Evolutionary conservation across 352 stramenopile genomes (phyloP).

Genomic region (Phytophthora vignae): DNA sequence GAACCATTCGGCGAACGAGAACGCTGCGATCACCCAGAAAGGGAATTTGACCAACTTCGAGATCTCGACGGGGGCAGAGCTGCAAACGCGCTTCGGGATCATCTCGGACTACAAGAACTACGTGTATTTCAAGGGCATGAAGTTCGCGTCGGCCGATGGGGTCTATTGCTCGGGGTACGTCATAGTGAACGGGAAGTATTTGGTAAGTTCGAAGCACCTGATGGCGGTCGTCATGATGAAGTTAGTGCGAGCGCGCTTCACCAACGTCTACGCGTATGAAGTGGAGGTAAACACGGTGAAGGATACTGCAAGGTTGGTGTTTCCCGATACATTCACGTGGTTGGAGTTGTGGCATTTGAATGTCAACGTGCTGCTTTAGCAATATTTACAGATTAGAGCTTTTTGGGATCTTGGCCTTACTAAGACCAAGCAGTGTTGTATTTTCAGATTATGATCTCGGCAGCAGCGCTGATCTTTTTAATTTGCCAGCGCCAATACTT

Average conservation of each 20-base stretch:
- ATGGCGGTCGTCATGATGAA: constrained; percentile 35
- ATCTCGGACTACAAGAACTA: constrained; percentile 50
- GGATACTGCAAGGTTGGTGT: constrained; percentile 21
- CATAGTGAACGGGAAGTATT: constrained; percentile 38
- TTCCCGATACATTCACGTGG: constrained; percentile 10
- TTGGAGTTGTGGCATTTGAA: constrained; percentile 14
- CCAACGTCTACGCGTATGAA: constrained; percentile 38
- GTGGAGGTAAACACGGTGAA: constrained; percentile 33
- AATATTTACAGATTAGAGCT: background rate
- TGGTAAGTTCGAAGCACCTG: constrained; percentile 37
- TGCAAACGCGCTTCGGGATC: constrained; percentile 41
- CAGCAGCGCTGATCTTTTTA: too few relatives aligned
- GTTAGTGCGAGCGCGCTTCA: constrained; percentile 19
- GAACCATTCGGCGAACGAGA: constrained; percentile 19
- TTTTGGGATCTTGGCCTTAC: too few relatives aligned
- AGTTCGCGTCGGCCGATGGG: constrained; percentile 38
- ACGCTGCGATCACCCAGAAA: constrained; percentile 7
- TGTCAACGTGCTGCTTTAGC: constrained; percentile 4
- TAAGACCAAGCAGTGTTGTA: too few relatives aligned
- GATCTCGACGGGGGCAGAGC: constrained; percentile 36
- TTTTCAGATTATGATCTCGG: too few relatives aligned
- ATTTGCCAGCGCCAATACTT: too few relatives aligned
- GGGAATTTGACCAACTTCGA: constrained; percentile 41
- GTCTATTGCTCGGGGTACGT: constrained; percentile 43
- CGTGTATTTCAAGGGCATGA: constrained; percentile 39